Evolutionary conservation across 129 eudicot genomes (phyloP), one percentile per base, ranked within the genome.

Genomic region (Lactuca saligna): DNA sequence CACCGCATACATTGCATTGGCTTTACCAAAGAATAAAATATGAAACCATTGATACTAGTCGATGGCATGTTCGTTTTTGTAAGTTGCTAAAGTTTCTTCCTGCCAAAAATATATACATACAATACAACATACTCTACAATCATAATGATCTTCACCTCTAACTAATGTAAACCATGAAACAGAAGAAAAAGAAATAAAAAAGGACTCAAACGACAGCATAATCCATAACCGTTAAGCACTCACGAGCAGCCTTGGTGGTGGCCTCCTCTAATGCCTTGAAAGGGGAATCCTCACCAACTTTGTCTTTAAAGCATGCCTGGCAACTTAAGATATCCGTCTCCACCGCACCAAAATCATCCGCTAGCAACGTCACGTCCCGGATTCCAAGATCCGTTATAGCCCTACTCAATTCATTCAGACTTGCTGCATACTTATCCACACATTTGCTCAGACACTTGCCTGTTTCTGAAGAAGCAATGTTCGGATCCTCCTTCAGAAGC

Each of bases 191-290:
- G 25, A 20, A 20, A 20, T 20, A 20, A 25, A 25, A 25, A 25
- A 25, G 29, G 29, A 25, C 42, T 66, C 57, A 75, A 10, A 74
- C 65, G 7, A 25, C 29, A 25, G 79, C 79, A 67, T 75, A 75
- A 67, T 75, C 79, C 79, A 75, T 66, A 58, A 75, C 79, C 20
- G 62, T 75, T 75, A 75, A 50, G 62, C 79, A 75, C 59, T 75
- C 79, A 10, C 79, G 79, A 0, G 74, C 79, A 14, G 79, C 79
- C 59, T 75, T 75, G 3, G 69, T 38, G 1, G 79, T 75, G 31
- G 79, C 79, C 59, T 75, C 79, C 61, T 75, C 79, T 33, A 75
- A 75, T n/a, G 63, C 62, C 63, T 75, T 75, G 34, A 75, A 58
- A 25, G 79, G 74, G 0, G 79, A 75, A 75, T 75, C 79, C 61